A percentile compares a stretch with the other conserved stretches of the same genome.
Conservation (phyloP, 1,284 basidiomycete genomes). For the Microbotryomycetes sp. region DNA sequence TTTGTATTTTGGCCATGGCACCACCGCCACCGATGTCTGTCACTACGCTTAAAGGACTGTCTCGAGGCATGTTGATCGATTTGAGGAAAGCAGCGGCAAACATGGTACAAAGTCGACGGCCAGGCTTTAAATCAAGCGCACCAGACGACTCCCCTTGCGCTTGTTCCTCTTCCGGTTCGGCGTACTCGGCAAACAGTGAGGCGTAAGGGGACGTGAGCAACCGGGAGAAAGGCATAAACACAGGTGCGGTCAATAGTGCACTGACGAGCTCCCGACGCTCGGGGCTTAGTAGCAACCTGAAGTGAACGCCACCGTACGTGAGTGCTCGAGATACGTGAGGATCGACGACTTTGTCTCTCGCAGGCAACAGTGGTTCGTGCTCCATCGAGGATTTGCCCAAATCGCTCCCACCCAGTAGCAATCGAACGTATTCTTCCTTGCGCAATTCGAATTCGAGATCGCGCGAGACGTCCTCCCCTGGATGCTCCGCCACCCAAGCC, state of each 20-base stretch:
- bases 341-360: neutral
- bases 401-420: constrained; percentile 9
- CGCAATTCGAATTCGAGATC: constrained; percentile 22
- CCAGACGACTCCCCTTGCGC: constrained; percentile 36
- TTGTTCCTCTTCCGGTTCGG: constrained; percentile 47
- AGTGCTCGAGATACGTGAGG: constrained; percentile 51
- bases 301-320: constrained; percentile 61
- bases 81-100: constrained; percentile 29
- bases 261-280: constrained; percentile 63
- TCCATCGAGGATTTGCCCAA: constrained; percentile 10
- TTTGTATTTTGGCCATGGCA: constrained; percentile 43
- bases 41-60: constrained; percentile 41
- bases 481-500: constrained; percentile 48
- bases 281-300: constrained; percentile 61
- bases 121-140: neutral
- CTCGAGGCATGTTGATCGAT: constrained; percentile 22
- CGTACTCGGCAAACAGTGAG: constrained; percentile 48
- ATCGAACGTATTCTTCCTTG: constrained; percentile 17
- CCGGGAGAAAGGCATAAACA: constrained; percentile 60
- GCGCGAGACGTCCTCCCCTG: neutral
- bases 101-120: neutral
- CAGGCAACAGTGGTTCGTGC: constrained; percentile 39
- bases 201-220: constrained; percentile 65
- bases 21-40: constrained; percentile 45
- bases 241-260: constrained; percentile 62